A percentile compares a stretch with the other conserved stretches of the same genome.
phyloP scores from a whole-genome alignment of 176 grass and related monocot species.

The Raddia guianensis region DNA sequence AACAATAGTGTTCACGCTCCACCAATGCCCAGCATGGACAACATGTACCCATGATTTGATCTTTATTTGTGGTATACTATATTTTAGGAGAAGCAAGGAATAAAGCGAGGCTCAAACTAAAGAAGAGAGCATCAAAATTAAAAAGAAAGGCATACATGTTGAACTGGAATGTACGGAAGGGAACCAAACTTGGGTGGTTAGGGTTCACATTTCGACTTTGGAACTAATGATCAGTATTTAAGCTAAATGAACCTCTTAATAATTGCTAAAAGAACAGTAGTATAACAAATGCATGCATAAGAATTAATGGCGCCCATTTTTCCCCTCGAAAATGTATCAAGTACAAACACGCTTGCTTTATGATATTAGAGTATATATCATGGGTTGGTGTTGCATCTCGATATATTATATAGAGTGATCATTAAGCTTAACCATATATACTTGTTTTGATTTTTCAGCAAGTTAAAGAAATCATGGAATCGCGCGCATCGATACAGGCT shows the following conservation, averaged over 20 bases:
- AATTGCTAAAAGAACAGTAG: too few relatives aligned
- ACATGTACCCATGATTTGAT: background rate
- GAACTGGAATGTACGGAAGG: slow-evolving; percentile 47
- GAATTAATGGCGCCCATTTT: background rate
- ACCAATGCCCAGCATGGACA: background rate
- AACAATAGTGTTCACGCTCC: background rate
- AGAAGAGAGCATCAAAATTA: slow-evolving; percentile 11
- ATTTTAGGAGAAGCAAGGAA: slow-evolving; percentile 52
- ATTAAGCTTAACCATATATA: too few relatives aligned
- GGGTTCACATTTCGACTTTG: slow-evolving; percentile 15
- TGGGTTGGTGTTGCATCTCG: background rate
- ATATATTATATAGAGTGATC: background rate
- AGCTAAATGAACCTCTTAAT: background rate
- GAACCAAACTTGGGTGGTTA: slow-evolving; percentile 32
- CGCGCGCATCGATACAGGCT: background rate
- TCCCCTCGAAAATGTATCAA: background rate
- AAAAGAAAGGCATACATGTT: slow-evolving; percentile 19
- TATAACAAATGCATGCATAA: background rate
- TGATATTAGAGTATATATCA: background rate
- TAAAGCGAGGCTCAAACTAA: slow-evolving; percentile 26
- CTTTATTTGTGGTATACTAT: slow-evolving; percentile 11
- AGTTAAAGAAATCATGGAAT: background rate
- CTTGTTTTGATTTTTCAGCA: background rate
- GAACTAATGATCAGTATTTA: slow-evolving; percentile 18
- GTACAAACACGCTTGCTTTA: background rate